A percentile compares a stretch with the other conserved stretches of the same genome.
These are phyloP conservation scores for Mycena chlorophos DNA, from an alignment of 768 basidiomycete species.

Conservation along the genomic window DNA sequence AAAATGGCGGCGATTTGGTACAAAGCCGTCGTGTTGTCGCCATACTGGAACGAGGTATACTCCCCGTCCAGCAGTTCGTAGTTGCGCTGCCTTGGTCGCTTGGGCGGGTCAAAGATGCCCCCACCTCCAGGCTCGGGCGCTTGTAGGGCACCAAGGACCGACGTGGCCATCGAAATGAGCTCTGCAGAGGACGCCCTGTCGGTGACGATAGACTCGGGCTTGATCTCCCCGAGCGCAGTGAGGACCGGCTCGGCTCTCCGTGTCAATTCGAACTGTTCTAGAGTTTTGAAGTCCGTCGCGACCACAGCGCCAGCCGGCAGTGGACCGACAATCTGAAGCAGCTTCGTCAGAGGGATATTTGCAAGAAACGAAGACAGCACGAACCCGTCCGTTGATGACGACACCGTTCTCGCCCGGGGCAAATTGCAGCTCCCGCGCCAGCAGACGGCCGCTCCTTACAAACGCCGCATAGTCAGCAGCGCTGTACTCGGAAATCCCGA, in stretches of 20 bases:
- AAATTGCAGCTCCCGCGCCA: conserved; percentile 60
- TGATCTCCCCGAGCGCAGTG: conserved; percentile 58
- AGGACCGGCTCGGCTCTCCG: conserved; percentile 71
- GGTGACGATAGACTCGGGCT: conserved; percentile 36
- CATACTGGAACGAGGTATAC: conserved; percentile 71
- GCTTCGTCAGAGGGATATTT: conserved; percentile 2
- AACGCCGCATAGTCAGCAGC: conserved; percentile 41
- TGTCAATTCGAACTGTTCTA: conserved; percentile 73
- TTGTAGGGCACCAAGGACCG: conserved; percentile 70
- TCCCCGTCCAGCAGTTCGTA: conserved; percentile 62
- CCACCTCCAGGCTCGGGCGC: conserved; percentile 71
- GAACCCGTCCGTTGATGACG: conserved; percentile 81
- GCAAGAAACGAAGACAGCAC: conserved; percentile 27
- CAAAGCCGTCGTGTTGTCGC: conserved; percentile 65
- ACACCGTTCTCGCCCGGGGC: conserved; percentile 61
- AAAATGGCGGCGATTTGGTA: conserved; percentile 72
- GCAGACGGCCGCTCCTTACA: conserved; percentile 43
- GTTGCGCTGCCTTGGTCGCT: conserved; percentile 55
- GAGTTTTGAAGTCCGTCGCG: conserved; percentile 67
- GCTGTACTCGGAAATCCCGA: conserved; percentile 35
- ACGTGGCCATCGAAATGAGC: conserved; percentile 64
- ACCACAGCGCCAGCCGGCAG: conserved; percentile 59
- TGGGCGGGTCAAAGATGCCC: conserved; percentile 69
- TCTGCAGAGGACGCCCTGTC: conserved; percentile 55
- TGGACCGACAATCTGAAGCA: conserved; percentile 72